Conservation (phyloP, 2,329 filamentous ascomycete genomes). For the Coniochaeta sp. region DNA sequence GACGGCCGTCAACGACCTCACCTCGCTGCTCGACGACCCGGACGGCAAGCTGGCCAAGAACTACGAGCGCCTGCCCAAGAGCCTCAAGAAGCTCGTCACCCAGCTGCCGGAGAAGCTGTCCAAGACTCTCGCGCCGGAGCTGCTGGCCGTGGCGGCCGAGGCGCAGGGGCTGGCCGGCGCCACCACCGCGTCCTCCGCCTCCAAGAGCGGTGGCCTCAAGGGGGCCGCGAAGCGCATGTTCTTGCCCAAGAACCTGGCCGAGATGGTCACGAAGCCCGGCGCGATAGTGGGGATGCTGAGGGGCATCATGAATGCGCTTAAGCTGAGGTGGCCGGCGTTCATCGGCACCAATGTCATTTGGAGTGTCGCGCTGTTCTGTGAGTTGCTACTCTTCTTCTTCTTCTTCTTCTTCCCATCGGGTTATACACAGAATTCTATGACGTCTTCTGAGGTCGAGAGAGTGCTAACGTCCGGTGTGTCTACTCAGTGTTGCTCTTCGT, state of each 20-base stretch:
- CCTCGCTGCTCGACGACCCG: constrained; percentile 50
- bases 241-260: constrained; percentile 65
- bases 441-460: no score
- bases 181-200: no score
- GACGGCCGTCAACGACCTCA: constrained; percentile 88
- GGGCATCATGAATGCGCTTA: constrained; percentile 85
- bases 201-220: constrained; percentile 26
- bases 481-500: constrained; percentile 74
- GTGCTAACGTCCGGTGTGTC: neutral
- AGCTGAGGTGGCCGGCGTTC: constrained; percentile 81
- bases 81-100: constrained; percentile 80
- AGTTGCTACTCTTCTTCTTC: constrained; percentile 25
- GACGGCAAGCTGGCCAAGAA: constrained; percentile 52
- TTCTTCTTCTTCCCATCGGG: neutral
- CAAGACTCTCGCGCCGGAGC: constrained; percentile 66
- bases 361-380: constrained; percentile 81
- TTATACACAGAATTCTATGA: no score
- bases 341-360: constrained; percentile 88
- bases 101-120: constrained; percentile 78
- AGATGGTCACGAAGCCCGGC: constrained; percentile 80
- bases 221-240: constrained; percentile 60
- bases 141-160: constrained; percentile 72
- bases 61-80: constrained; percentile 64
- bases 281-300: constrained; percentile 76
- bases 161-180: constrained; percentile 58